phyloP scores from a whole-genome alignment of 2,329 filamentous ascomycete species.

The Westerdykella ornata region DNA sequence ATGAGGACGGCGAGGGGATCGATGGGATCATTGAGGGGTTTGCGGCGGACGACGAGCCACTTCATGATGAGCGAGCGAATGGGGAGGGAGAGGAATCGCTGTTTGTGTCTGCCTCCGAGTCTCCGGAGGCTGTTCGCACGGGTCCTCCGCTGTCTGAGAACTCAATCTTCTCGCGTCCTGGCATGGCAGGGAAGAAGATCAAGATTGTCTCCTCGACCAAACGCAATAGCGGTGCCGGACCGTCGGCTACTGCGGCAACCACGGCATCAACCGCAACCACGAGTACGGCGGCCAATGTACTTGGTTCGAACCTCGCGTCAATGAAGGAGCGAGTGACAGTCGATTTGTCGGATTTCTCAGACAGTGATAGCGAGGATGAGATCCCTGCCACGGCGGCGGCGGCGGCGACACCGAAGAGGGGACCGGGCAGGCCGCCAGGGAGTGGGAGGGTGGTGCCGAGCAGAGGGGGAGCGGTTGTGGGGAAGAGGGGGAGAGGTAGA shows the following conservation, averaged over 20 bases:
- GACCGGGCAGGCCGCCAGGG: slow-evolving; percentile 15
- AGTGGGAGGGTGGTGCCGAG: slow-evolving; percentile 18
- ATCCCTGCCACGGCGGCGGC: slow-evolving; percentile 26
- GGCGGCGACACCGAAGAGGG: slow-evolving; percentile 8
- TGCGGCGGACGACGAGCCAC: slow-evolving; percentile 15
- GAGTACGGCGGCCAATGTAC: slow-evolving; percentile 11
- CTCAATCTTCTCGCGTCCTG: slow-evolving; percentile 24
- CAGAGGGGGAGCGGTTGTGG: slow-evolving; percentile 14
- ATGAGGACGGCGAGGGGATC: slow-evolving; percentile 20
- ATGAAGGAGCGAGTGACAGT: slow-evolving; percentile 11
- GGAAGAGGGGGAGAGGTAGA: slow-evolving; percentile 17
- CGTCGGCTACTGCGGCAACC: not conserved
- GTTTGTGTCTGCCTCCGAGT: not conserved
- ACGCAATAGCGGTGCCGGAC: slow-evolving; percentile 1
- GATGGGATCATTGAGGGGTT: slow-evolving; percentile 25
- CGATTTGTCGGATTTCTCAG: slow-evolving; percentile 17
- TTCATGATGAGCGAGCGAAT: slow-evolving; percentile 5
- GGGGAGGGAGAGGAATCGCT: slow-evolving; percentile 1
- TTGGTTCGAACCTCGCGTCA: not conserved
- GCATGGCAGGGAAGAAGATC: slow-evolving; percentile 32
- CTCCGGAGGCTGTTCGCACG: slow-evolving; percentile 5
- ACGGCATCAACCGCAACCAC: slow-evolving; percentile 9
- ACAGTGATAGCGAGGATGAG: slow-evolving; percentile 26
- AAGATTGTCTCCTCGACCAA: slow-evolving; percentile 27
- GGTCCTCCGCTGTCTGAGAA: slow-evolving; percentile 18